Evolutionary conservation across 2,329 filamentous ascomycete species (phyloP), one percentile per base, ranked within the genome.

Genomic region (Xylariaceae sp.): DNA sequence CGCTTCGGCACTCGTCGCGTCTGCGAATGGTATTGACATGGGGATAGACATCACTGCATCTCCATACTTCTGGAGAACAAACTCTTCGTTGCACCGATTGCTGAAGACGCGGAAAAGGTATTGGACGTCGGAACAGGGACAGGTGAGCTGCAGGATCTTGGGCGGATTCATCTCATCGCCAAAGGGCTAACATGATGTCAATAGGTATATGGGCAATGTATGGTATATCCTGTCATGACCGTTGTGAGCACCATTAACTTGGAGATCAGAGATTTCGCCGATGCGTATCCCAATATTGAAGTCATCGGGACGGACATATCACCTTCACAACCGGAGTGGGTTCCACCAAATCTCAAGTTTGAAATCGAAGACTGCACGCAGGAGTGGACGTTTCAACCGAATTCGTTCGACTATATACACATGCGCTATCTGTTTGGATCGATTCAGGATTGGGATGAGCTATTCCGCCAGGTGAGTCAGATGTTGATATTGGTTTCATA

Each of bases 331-430:
- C 76, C 77, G 2, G 64, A 64, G 13, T 76, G 65, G 59, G 71
- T 81, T 2, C 78, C 79, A 3, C 68, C 71, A 32, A 84, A 83
- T 51, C 74, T 82, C 28, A 72, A 76, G 47, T 84, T 83, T 49
- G 69, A 81, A 47, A 72, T 83, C 34, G 79, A 83, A 55, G 78
- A 84, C 51, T 73, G 76, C 35, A 76, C 78, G 52, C 68, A 59
- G 24, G 58, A 61, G 2, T 68, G 64, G 64, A 78, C 62, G 63
- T 76, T 61, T 43, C 16, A 32, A 9, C 44, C 15, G 1, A 19
- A 48, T 17, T 19, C 13, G 7, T 76, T 77, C 53, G 76, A 80
- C 57, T 75, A 71, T 50, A 72, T 81, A 44, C 78, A 79, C 55
- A 72, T 71, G 3, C 69, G 72, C 34, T 64, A 75, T 49, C 62